Base-by-base conservation (phyloP, 1,284 basidiomycete species). In the Trichosporon coremiiforme region DNA sequence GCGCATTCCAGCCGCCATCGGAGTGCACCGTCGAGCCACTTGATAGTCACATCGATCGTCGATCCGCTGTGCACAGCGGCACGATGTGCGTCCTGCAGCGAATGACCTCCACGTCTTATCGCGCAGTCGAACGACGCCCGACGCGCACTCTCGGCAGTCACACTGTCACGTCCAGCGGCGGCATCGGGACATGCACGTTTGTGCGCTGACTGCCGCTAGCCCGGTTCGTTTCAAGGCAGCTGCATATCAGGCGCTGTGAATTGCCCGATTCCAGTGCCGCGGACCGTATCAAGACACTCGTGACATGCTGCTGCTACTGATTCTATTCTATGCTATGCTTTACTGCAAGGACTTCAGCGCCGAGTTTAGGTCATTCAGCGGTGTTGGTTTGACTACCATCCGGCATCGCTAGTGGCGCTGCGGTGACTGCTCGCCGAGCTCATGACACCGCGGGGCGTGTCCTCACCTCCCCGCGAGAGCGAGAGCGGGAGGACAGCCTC, bases 401-500 rank as follows among this genome's bases (percentile, higher is more conserved):
- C 73, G 2, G 71, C 70, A 36, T 79, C 81, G 41, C 80, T 80
- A 3, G 76, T 68, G 0, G 67, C 31, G 35, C 66, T 69, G 20
- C 81, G 72, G 71, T 82, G 78, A 64, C 78, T 80, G 57, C 80
- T 80, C 1, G 82, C 79, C n/a, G 75, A 78, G 66, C 79, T 80
- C 68, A 82, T 77, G 62, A 80, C 74, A 5, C 66, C 68, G 12
- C 82, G 66, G 13, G 82, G 82, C 12, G 83, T 84, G 66, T 84
- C 83, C 50, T 84, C 82, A 9, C 83, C 82, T 1, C 76, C 72
- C 38, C 82, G 75, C 41, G 71, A 63, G 22, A 80, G 74, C 25
- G 79, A 80, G 12, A 85, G 75, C 12, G 84, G 84, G 15, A 85
- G 74, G n/a, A 84, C 83, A 3, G 81, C 77, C 67, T 85, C 84